Conservation (phyloP, 768 basidiomycete genomes). For the Phaeolepiota aurea region DNA sequence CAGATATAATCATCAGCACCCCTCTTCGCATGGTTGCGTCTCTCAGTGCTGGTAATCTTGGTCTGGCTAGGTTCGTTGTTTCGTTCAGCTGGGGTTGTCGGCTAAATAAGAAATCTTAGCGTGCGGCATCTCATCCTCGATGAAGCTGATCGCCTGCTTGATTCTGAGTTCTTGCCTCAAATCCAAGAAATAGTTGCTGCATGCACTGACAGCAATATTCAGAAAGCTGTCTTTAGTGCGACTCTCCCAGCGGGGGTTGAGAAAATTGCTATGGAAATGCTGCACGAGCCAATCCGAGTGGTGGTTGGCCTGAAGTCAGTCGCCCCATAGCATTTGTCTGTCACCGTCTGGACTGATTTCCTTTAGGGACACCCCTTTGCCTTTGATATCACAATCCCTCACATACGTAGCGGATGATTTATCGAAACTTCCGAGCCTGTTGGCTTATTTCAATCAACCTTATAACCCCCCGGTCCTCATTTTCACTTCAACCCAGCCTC, state of each 20-base stretch:
- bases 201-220: slow-evolving; percentile 59
- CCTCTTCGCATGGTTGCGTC: slow-evolving; percentile 84
- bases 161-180: slow-evolving; percentile 82
- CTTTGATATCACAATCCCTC: slow-evolving; percentile 82
- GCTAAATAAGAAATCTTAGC: slow-evolving; percentile 30
- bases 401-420: slow-evolving; percentile 89
- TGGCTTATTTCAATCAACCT: slow-evolving; percentile 69
- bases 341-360: slow-evolving; percentile 3
- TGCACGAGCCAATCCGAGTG: slow-evolving; percentile 80
- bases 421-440: slow-evolving; percentile 88
- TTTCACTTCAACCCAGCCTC: slow-evolving; percentile 86
- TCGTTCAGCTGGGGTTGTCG: neutral
- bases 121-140: slow-evolving; percentile 83
- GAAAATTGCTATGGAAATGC: slow-evolving; percentile 77
- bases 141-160: slow-evolving; percentile 88
- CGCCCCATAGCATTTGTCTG: neutral
- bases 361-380: slow-evolving; percentile 83
- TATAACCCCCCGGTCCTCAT: slow-evolving; percentile 89
- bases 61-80: slow-evolving; percentile 62
- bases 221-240: slow-evolving; percentile 91
- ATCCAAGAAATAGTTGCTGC: slow-evolving; percentile 79
- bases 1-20: slow-evolving; percentile 89
- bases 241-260: slow-evolving; percentile 88
- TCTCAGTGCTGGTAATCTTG: slow-evolving; percentile 57
- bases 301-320: slow-evolving; percentile 95